Base-by-base conservation (phyloP, 2,329 filamentous ascomycete species). In the Orbilia blumenaviensis region DNA sequence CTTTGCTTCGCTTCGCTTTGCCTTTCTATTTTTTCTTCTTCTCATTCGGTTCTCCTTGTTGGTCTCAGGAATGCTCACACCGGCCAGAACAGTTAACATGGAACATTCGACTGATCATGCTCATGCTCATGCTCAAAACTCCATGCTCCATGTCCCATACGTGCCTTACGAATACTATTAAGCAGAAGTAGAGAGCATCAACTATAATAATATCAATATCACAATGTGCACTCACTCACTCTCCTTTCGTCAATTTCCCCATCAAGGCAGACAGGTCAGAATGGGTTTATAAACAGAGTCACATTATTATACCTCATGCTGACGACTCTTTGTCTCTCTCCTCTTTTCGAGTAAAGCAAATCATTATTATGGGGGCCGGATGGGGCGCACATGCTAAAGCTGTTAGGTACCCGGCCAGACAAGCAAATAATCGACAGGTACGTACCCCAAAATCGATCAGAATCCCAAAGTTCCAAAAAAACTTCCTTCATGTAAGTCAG, bases 21-120 rank as follows among this genome's bases (percentile, higher is more conserved):
- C 63, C 52, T 56, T 41, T 58, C 36, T 58, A 25, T 44, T 56
- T 72, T 72, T 54, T 32, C 27, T 48, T 52, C 27, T 38, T 52
- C 41, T 38, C 27, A 18, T 34, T 60, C 38, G 38, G 29, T 48
- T 29, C 10, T 21, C 61, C 60, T 23, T 60, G 61, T 60, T 44
- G 36, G 50, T 60, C 67, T 64, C 41, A 66, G 52, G 68, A 62
- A 73, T 66, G 46, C 23, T 44, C 61, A 32, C 27, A 10, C 29
- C n/a, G 34, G 58, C 60, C 41, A 41, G 60, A 73, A 34, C 12
- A 41, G 58, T 66, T 50, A 44, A 52, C 46, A 50, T 50, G 25
- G 46, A 50, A 50, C 46, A 29, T 50, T 50, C 46, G 14, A 29
- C 10, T 25, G 23, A 9, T 38, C 36, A 38, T 38, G 9, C 29